Conservation (phyloP, 2,329 filamentous ascomycete genomes). For the Penicillium sp. region DNA sequence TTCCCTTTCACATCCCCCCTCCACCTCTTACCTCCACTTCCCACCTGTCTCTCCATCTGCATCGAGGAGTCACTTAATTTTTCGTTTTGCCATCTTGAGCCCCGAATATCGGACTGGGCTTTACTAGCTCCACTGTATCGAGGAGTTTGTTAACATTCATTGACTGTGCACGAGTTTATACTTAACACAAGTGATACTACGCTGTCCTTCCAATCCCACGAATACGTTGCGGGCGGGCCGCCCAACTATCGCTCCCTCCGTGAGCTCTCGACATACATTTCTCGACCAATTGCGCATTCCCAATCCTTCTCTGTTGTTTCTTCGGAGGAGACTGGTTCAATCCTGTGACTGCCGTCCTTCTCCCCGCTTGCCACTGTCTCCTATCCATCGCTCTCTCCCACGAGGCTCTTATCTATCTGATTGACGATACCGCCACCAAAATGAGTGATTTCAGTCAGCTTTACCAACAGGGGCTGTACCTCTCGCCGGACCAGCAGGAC, state of each 20-base stretch:
- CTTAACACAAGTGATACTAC: not conserved
- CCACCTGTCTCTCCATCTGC: not conserved
- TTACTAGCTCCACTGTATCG: too few relatives aligned
- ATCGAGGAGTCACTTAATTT: not conserved
- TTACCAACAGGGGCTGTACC: slow-evolving; percentile 55
- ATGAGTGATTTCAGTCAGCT: slow-evolving; percentile 38
- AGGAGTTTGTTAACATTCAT: too few relatives aligned
- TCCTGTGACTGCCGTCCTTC: too few relatives aligned
- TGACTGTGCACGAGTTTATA: too few relatives aligned
- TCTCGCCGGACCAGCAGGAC: slow-evolving; percentile 70
- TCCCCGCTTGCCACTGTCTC: not conserved
- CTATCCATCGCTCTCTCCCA: not conserved
- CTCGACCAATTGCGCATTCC: too few relatives aligned
- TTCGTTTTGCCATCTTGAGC: not conserved
- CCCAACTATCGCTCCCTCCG: slow-evolving; percentile 20
- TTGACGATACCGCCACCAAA: slow-evolving; percentile 3
- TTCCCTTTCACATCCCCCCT: slow-evolving; percentile 5
- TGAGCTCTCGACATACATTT: not conserved
- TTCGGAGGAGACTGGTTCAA: too few relatives aligned
- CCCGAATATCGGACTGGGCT: not conserved
- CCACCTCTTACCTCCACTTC: not conserved
- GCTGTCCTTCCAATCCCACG: slow-evolving; percentile 12
- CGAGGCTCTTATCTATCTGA: not conserved
- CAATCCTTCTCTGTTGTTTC: not conserved
- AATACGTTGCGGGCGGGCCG: slow-evolving; percentile 28